These are phyloP conservation scores for Ascocoryne sarcoides DNA, from an alignment of 2,329 filamentous ascomycete species.

Conservation along the genomic window DNA sequence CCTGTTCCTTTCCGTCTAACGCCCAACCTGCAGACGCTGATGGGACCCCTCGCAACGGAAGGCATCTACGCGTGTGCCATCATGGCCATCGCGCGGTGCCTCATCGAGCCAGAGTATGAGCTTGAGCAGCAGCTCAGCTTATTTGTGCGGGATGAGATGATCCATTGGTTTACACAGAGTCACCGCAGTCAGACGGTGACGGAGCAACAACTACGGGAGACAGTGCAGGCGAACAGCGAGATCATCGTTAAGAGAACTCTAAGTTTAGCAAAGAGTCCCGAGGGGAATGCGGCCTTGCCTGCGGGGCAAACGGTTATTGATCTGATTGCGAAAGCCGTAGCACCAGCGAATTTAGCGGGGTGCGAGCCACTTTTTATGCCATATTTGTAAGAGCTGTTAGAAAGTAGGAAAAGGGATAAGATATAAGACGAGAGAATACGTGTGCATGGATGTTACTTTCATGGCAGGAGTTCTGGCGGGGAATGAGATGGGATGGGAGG, in stretches of 20 bases:
- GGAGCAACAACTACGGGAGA: slow-evolving; percentile 58
- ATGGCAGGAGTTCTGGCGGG: slow-evolving; percentile 1
- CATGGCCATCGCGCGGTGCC: slow-evolving; percentile 91
- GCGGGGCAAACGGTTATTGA: slow-evolving; percentile 98
- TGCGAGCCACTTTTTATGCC: slow-evolving; percentile 97
- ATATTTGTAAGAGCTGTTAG: slow-evolving; percentile 57
- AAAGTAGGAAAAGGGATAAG: slow-evolving; percentile 19
- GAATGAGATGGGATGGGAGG: slow-evolving; percentile 1
- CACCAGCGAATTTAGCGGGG: slow-evolving; percentile 78
- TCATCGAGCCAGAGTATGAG: slow-evolving; percentile 82
- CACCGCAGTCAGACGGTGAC: slow-evolving; percentile 54
- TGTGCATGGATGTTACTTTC: no score
- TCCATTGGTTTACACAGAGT: slow-evolving; percentile 83
- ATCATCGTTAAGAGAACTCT: slow-evolving; percentile 86
- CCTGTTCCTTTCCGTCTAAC: slow-evolving; percentile 95
- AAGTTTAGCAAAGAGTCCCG: slow-evolving; percentile 63
- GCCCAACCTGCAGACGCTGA: slow-evolving; percentile 88
- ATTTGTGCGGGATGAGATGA: slow-evolving; percentile 96
- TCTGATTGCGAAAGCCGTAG: slow-evolving; percentile 82
- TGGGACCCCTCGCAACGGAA: slow-evolving; percentile 92
- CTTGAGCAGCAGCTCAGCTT: slow-evolving; percentile 91
- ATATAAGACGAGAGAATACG: background rate
- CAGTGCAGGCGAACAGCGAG: slow-evolving; percentile 79
- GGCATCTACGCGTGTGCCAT: slow-evolving; percentile 92
- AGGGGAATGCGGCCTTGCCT: slow-evolving; percentile 60